Conservation (phyloP, 306 rosid genomes). For the Lotus japonicus region DNA sequence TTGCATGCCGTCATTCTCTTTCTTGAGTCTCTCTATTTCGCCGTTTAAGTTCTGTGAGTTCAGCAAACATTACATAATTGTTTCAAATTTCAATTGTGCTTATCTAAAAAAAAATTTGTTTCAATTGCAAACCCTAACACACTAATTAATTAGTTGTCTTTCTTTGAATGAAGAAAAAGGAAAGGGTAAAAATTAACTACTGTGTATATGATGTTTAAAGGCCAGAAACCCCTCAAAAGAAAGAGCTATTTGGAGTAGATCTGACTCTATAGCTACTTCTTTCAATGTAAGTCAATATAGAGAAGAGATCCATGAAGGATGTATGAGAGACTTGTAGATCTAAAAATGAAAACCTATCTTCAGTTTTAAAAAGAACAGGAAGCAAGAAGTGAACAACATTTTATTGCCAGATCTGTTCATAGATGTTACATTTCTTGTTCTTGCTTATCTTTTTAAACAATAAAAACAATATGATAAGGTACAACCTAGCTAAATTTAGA, state of each 20-base stretch:
- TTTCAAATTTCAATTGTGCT: no score
- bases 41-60: conserved; percentile 54
- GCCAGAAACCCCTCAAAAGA: not conserved
- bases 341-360: not conserved
- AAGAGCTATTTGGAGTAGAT: not conserved
- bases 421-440: conserved; percentile 19
- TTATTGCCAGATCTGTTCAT: conserved; percentile 55
- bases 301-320: no score
- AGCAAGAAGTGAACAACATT: conserved; percentile 13
- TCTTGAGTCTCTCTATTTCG: conserved; percentile 77
- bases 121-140: conserved; percentile 5
- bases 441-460: conserved; percentile 15
- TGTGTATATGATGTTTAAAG: not conserved
- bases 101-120: no score
- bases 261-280: no score
- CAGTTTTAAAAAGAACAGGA: conserved; percentile 51
- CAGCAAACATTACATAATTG: no score
- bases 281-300: no score
- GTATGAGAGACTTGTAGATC: no score
- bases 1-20: conserved; percentile 89
- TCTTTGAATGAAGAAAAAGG: no score
- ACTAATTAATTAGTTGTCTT: no score
- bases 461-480: conserved; percentile 11
- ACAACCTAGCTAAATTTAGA: conserved; percentile 42
- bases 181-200: no score